These are phyloP conservation scores for Galeopsis tetrahit DNA, from an alignment of 257 asterid genomes.

Conservation along the genomic window DNA sequence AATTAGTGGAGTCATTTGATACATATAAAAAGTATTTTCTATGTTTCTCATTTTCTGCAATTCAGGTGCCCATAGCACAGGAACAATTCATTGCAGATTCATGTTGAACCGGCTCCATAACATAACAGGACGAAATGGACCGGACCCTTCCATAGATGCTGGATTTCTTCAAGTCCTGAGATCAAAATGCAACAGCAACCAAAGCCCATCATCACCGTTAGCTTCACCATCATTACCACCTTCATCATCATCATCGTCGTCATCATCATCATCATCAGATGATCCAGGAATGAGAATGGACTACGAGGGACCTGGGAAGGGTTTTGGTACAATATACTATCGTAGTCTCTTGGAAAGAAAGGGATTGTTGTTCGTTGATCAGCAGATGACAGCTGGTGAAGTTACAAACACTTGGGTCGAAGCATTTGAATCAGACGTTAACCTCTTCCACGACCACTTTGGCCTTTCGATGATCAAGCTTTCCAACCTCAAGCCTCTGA, in stretches of 20 bases:
- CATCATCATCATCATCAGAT: constrained; percentile 1
- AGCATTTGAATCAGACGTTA: constrained; percentile 62
- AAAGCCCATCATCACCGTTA: constrained; percentile 32
- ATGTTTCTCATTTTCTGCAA: not conserved
- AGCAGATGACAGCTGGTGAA: constrained; percentile 64
- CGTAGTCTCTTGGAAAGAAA: constrained; percentile 66
- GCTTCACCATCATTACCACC: constrained; percentile 41
- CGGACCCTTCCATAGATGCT: constrained; percentile 66
- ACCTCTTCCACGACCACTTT: constrained; percentile 62
- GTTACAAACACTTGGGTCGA: constrained; percentile 63
- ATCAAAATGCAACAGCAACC: constrained; percentile 51
- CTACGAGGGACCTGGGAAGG: constrained; percentile 66
- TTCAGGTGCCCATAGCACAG: constrained; percentile 86
- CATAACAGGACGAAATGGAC: constrained; percentile 45
- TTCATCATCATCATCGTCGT: constrained; percentile 43
- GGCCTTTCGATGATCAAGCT: constrained; percentile 73
- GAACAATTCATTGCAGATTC: constrained; percentile 73
- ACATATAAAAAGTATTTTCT: not conserved
- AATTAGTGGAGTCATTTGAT: not conserved
- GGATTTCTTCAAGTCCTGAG: constrained; percentile 55
- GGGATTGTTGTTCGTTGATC: constrained; percentile 71
- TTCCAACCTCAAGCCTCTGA: constrained; percentile 52
- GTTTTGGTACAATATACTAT: constrained; percentile 66
- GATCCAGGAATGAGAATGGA: constrained; percentile 66
- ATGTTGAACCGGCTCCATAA: constrained; percentile 54